Conservation (phyloP, 163 green algal species). For the Prototheca wickerhamii region DNA sequence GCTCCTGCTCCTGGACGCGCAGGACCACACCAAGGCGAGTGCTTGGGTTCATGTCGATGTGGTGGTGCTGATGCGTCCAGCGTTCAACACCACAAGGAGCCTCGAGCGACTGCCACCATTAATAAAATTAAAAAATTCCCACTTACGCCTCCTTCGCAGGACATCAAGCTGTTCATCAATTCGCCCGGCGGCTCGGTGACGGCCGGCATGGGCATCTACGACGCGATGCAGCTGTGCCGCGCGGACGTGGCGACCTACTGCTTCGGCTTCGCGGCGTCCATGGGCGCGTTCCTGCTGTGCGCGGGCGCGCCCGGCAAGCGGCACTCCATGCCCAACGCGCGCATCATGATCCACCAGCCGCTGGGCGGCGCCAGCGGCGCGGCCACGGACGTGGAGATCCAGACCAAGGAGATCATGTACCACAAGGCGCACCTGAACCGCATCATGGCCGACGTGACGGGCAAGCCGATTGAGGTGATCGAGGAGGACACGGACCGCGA, state of each 20-base stretch:
- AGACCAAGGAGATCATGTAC: constrained; percentile 99
- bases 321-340: constrained; percentile 94
- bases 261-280: constrained; percentile 96
- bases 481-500: constrained; percentile 98
- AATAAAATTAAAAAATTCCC: too few relatives aligned
- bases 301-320: constrained; percentile 87
- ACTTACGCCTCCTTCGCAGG: constrained; percentile 24
- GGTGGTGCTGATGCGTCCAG: too few relatives aligned
- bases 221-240: constrained; percentile 89
- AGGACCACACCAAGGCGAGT: constrained; percentile 78
- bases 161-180: constrained; percentile 99
- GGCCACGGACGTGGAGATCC: constrained; percentile 97
- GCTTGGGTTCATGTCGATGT: too few relatives aligned
- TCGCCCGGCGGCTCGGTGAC: constrained; percentile 95
- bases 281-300: constrained; percentile 98
- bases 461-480: constrained; percentile 77
- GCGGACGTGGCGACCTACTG: constrained; percentile 84
- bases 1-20: constrained; percentile 91
- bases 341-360: constrained; percentile 99
- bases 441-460: constrained; percentile 92
- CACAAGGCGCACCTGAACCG: constrained; percentile 98
- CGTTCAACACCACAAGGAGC: too few relatives aligned
- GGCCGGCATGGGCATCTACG: constrained; percentile 98
- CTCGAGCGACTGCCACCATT: too few relatives aligned
- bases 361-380: constrained; percentile 85